These are phyloP conservation scores for Ceraceosorus guamensis DNA, from an alignment of 1,284 basidiomycete species.

Conservation along the genomic window DNA sequence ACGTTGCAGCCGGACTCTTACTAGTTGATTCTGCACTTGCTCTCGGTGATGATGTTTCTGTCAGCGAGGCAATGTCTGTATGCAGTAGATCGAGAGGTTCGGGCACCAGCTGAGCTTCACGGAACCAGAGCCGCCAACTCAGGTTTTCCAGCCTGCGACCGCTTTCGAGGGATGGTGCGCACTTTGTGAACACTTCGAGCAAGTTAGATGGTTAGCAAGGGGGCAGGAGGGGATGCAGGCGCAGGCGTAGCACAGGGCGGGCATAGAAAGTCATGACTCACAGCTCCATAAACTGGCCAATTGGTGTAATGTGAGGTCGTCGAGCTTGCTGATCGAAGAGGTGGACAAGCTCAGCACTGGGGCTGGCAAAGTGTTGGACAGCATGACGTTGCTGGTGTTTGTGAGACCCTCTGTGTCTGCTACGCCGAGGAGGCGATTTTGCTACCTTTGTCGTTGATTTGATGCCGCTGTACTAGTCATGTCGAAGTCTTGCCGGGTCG, in stretches of 20 bases:
- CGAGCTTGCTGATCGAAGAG: neutral
- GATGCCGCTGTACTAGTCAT: too few relatives aligned
- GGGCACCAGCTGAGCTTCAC: constrained; percentile 49
- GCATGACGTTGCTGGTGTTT: neutral
- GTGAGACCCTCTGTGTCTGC: too few relatives aligned
- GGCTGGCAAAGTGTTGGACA: neutral
- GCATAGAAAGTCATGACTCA: neutral
- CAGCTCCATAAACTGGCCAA: neutral
- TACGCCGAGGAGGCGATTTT: too few relatives aligned
- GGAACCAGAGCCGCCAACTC: constrained; percentile 73
- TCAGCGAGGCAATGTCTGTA: neutral
- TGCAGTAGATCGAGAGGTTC: neutral
- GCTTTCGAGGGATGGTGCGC: constrained; percentile 65
- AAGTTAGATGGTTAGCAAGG: neutral
- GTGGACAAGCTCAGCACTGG: neutral
- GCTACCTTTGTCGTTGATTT: too few relatives aligned
- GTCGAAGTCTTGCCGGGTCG: too few relatives aligned
- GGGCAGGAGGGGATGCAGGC: neutral
- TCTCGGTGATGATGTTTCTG: neutral
- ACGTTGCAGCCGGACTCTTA: neutral
- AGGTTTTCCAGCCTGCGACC: constrained; percentile 70
- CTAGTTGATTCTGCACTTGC: neutral
- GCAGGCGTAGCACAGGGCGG: neutral
- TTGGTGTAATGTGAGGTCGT: neutral
- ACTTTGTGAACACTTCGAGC: constrained; percentile 63